Base-by-base conservation (phyloP, 768 basidiomycete genomes). In the Galerina marginata region DNA sequence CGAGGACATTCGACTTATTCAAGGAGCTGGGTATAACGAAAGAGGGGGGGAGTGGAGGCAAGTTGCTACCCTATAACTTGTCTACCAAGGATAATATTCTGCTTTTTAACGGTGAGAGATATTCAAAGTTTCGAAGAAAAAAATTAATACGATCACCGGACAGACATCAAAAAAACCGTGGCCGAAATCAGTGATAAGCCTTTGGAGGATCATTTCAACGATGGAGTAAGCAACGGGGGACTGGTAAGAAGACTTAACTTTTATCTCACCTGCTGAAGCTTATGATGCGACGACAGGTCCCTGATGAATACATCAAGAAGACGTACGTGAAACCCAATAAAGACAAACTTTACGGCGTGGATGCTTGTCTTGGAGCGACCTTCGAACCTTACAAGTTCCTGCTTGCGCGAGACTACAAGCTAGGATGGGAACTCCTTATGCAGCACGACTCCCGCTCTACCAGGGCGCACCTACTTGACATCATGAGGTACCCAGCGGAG, bases 351-450 rank as follows among this genome's bases (percentile, higher is more conserved):
- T 49, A 50, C 37, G 58, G 58, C 33, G 37, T 48, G 9, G 58
- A 54, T 23, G 52, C 51, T 9, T 51, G 47, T 9, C 48, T 58
- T 14, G 56, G 56, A 25, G 56, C 56, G 16, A 47, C 56, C 26
- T 58, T 33, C 9, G 56, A 58, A 20, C 56, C 56, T 11, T 58
- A 58, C 46, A 58, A 58, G 26, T 58, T 58, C 40, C 23, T 58
- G 37, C 48, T 58, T 39, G 56, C 48, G 7, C 37, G 39, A 58
- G 39, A 58, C 29, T 58, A 58, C 26, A 48, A 54, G 38, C 38
- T 63, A 26, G 72, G 69, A n/a, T 73, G 71, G 72, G 62, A 67
- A 37, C 29, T 64, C n/a, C 47, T 72, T 16, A 69, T 70, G 65
- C 47, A 46, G 47, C 51, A 59, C 33, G 70, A 73, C 55, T 42